Percentiles rank a stretch among this genome's conserved stretches.
phyloP scores from a whole-genome alignment of 2,329 filamentous ascomycete genomes.

The Chaetomium globosum region DNA sequence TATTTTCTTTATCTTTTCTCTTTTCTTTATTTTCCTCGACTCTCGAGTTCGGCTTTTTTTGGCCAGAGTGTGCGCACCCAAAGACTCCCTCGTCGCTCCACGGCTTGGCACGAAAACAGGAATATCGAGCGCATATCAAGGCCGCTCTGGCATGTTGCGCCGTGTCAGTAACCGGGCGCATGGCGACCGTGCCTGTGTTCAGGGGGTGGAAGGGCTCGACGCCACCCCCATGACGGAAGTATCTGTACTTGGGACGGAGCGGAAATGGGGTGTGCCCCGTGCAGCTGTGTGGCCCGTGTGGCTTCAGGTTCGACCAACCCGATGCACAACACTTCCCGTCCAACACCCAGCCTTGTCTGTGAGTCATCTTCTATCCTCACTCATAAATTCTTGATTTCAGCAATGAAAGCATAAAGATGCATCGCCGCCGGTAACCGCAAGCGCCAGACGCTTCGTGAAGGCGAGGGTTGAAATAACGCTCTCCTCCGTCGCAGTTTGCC shows the following conservation, averaged over 20 bases:
- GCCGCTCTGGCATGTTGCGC: conserved; percentile 12
- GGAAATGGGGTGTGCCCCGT: conserved; percentile 24
- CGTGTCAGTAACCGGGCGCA: conserved; percentile 18
- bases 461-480: neutral
- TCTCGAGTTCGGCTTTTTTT: too few relatives aligned
- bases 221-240: conserved; percentile 22
- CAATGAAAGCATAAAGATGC: neutral
- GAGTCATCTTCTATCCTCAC: conserved; percentile 30
- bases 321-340: conserved; percentile 23
- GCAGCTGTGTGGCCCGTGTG: conserved; percentile 33
- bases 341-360: conserved; percentile 32
- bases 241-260: conserved; percentile 28
- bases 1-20: too few relatives aligned
- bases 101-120: conserved; percentile 4
- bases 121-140: conserved; percentile 3
- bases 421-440: neutral
- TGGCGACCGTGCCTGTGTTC: conserved; percentile 24
- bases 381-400: conserved; percentile 9
- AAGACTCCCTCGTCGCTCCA: neutral
- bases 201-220: conserved; percentile 26
- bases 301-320: conserved; percentile 30
- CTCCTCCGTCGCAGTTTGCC: neutral
- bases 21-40: too few relatives aligned
- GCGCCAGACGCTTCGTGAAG: neutral
- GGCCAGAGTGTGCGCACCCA: too few relatives aligned